Base-by-base conservation (phyloP, 257 asterid species). In the Leptodermis oblonga region DNA sequence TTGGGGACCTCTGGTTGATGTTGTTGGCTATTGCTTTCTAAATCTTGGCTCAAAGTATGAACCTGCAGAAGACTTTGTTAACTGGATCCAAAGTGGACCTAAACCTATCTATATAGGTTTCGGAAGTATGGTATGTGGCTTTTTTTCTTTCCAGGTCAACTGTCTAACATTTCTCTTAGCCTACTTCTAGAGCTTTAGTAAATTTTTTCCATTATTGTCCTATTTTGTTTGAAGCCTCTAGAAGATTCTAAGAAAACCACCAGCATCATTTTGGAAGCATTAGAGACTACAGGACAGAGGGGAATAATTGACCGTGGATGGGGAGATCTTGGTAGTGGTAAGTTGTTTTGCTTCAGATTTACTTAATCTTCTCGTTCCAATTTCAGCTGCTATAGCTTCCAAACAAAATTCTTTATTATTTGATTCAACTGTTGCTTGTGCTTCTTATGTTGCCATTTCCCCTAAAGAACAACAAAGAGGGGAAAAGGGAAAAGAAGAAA, bases 231-330 rank as follows among this genome's bases (percentile, higher is more conserved):
- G 54, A 73, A 93, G 99, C 99, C 98, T 76, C 90, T 94, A 69
- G 99, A 91, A 56, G 95, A 94, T 82, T 74, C 97, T 70, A 79
- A 77, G 81, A 84, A 81, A 82, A 91, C 96, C 30, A 91, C 96
- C 1, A 74, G 65, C 59, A 80, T 83, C 61, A 91, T 94, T 70
- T 78, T 91, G 90, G 99, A 91, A 70, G 93, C 99, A 43, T 72
- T 94, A 74, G 83, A 79, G 78, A 86, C 61, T 78, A 89, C 98
- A 14, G 96, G 96, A 36, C 97, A 94, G 77, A 82, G 99, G 79
- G 99, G 98, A 76, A 94, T 94, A 76, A 87, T 94, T 49, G 97
- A 91, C 82, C 90, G 92, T 65, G 99, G 99, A 70, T 94, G 99
- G 99, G 99, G 99, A 49, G 93, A 89, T 71, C 97, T 94, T 73